Percentiles rank a stretch among this genome's conserved stretches.
These are phyloP conservation scores for Lomentospora prolificans DNA, from an alignment of 2,329 filamentous ascomycete genomes.

Conservation along the genomic window DNA sequence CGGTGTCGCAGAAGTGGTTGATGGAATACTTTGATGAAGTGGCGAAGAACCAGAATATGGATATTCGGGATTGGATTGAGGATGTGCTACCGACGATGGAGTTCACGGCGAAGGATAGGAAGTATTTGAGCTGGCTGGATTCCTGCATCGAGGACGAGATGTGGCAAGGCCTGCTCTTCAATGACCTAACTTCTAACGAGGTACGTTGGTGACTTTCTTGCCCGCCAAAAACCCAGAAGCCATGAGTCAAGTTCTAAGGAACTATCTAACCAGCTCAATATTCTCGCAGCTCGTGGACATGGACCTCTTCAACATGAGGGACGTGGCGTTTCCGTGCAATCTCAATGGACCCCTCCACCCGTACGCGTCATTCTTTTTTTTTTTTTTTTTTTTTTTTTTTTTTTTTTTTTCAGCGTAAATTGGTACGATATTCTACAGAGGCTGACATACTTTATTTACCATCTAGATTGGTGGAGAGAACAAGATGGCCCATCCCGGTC, in stretches of 20 bases:
- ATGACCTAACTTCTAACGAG: slow-evolving; percentile 22
- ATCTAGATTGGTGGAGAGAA: slow-evolving; percentile 7
- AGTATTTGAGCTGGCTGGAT: slow-evolving; percentile 16
- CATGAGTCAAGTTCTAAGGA: not conserved
- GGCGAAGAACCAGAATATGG: slow-evolving; percentile 9
- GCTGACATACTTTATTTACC: too few species aligned
- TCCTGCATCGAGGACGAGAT: slow-evolving; percentile 19
- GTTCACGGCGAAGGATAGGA: slow-evolving; percentile 12
- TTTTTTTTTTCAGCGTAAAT: not conserved
- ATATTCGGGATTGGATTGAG: slow-evolving; percentile 15
- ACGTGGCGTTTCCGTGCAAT: slow-evolving; percentile 1
- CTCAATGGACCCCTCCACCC: slow-evolving; percentile 16
- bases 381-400: not conserved
- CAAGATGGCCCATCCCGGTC: slow-evolving; percentile 7
- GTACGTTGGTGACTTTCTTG: slow-evolving; percentile 10
- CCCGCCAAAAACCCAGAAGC: not conserved
- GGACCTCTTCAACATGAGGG: slow-evolving; percentile 15
- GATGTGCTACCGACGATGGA: slow-evolving; percentile 8
- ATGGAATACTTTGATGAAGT: slow-evolving; percentile 13
- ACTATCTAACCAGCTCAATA: not conserved
- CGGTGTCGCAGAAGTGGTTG: slow-evolving; percentile 15
- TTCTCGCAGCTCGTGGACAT: slow-evolving; percentile 15
- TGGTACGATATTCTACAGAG: too few species aligned
- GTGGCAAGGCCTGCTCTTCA: slow-evolving; percentile 20
- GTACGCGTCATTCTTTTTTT: slow-evolving; percentile 11